Percentiles rank a stretch among this genome's conserved stretches.
phyloP scores from a whole-genome alignment of 2,329 filamentous ascomycete genomes.

The Epichloe coenophiala region DNA sequence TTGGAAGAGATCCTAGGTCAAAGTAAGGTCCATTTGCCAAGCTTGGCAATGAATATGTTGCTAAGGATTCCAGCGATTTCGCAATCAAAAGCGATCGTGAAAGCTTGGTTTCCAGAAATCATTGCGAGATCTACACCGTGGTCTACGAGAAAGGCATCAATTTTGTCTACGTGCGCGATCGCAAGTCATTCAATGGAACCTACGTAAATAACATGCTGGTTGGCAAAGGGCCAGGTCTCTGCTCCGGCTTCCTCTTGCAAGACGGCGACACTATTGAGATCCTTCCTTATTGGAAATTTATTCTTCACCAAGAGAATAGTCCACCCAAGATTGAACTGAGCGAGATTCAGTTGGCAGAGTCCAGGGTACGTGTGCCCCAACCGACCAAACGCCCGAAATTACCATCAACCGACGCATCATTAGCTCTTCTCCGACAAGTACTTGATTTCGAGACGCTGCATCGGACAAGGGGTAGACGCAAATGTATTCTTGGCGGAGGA shows the following conservation, averaged over 20 bases:
- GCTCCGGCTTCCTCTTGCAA: conserved; percentile 32
- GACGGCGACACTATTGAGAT: conserved; percentile 36
- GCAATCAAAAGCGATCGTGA: conserved; percentile 23
- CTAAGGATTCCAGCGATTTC: conserved; percentile 18
- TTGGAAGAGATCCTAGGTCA: conserved; percentile 21
- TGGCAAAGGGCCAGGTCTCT: conserved; percentile 23
- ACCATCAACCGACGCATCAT: neutral
- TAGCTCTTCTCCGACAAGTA: conserved; percentile 22
- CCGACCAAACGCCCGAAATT: neutral
- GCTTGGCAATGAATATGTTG: neutral
- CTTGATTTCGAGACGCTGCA: conserved; percentile 18
- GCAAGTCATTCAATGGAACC: conserved; percentile 39
- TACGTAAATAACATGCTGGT: conserved; percentile 34
- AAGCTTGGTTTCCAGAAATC: conserved; percentile 34
- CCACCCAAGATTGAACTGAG: conserved; percentile 12
- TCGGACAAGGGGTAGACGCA: conserved; percentile 25
- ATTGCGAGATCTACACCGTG: conserved; percentile 42
- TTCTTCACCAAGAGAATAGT: conserved; percentile 16
- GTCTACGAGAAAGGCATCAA: conserved; percentile 30
- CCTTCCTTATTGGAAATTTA: conserved; percentile 24
- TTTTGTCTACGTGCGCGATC: conserved; percentile 42
- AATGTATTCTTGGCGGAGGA: conserved; percentile 30
- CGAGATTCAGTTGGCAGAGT: conserved; percentile 19
- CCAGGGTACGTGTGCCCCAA: conserved; percentile 13
- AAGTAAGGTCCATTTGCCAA: conserved; percentile 16